Conservation (phyloP, 2,329 filamentous ascomycete species). For the Microsporum canis region DNA sequence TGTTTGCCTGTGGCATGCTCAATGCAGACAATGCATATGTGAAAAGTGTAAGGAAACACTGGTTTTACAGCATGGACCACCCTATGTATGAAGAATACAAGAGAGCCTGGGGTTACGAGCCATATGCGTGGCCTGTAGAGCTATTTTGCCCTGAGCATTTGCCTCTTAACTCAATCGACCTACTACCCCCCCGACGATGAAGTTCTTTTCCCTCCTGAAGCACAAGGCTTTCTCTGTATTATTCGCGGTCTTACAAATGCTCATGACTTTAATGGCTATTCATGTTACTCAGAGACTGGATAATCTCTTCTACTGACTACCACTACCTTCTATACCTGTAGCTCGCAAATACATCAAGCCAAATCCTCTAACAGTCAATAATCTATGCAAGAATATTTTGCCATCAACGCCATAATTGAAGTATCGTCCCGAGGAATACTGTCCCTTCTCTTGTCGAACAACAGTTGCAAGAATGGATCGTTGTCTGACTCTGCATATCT, state of each 20-base stretch:
- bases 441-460: slow-evolving; percentile 26
- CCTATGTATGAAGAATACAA: background rate
- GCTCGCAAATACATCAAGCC: too few relatives aligned
- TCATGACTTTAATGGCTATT: too few relatives aligned
- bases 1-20: slow-evolving; percentile 2
- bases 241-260: too few relatives aligned
- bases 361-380: background rate
- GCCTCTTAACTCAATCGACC: background rate
- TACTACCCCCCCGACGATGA: too few relatives aligned
- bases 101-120: background rate
- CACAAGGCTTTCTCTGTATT: too few relatives aligned
- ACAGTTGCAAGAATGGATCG: slow-evolving; percentile 23
- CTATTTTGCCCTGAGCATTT: background rate
- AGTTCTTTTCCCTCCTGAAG: too few relatives aligned
- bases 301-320: too few relatives aligned
- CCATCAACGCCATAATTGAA: slow-evolving; percentile 20
- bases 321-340: too few relatives aligned
- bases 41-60: background rate
- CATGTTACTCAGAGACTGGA: too few relatives aligned
- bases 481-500: slow-evolving; percentile 18
- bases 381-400: slow-evolving; percentile 10
- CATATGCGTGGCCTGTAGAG: background rate
- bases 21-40: background rate
- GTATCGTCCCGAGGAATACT: slow-evolving; percentile 20
- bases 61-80: background rate